Base-by-base conservation (phyloP, 345 rosid species). In the Syzygium oleosum region DNA sequence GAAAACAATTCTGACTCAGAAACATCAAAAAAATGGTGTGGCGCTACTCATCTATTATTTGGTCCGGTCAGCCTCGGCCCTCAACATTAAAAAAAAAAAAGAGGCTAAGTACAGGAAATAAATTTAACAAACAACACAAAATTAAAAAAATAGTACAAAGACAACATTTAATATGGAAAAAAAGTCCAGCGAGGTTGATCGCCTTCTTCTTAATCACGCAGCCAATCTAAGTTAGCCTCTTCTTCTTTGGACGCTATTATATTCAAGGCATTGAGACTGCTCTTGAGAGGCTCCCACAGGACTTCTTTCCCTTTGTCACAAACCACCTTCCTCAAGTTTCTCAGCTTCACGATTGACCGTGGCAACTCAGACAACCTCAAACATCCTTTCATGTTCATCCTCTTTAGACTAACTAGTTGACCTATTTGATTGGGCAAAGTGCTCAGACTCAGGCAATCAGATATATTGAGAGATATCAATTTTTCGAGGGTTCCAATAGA, bases 311-410 rank as follows among this genome's bases (percentile, higher is more conserved):
- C 95, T 89, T 94, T 92, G 49, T 96, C 95, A 31, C 97, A 92
- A 6, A 89, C 89, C 41, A 94, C 95, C n/a, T 84, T 58, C 84
- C 86, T 59, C 73, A 95, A 56, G 29, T 88, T 21, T 86, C 84
- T 52, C 13, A 95, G 94, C 0, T 90, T 86, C 49, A 8, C 52
- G 54, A 94, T 78, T 25, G 94, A 91, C 84, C 25, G 12, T 1
- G 97, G 97, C 38, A 92, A 46, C 51, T 84, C 73, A n/a, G 87
- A 43, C 84, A 88, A 88, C 43, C 12, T 14, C 13, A 85, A 58
- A 87, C 96, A 94, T 56, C 91, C 93, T 65, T 59, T 92, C 97
- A 96, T 93, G 80, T 86, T 80, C 3, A 96, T 88, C 89, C 87
- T 93, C 55, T 87, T 78, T 63, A 96, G 88, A 17, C 65, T 92